phyloP scores from a whole-genome alignment of 176 grass and related monocot species.

The Tuctoria greenei region DNA sequence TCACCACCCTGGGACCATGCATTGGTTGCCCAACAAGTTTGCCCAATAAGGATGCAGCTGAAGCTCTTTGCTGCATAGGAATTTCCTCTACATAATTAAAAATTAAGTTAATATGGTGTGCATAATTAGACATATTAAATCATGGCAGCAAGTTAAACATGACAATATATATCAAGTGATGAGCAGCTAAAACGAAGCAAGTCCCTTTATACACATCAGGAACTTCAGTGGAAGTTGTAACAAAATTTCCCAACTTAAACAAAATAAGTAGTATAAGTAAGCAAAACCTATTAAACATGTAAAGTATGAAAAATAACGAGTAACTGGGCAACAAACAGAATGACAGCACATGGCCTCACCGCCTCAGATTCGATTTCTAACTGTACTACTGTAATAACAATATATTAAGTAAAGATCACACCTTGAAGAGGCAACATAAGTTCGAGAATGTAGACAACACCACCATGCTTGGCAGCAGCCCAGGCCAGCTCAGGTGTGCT shows the following conservation, averaged over 20 bases:
- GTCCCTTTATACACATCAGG: not conserved
- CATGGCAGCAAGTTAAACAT: slow-evolving; percentile 11
- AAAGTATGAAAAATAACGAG: not conserved
- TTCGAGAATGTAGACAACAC: slow-evolving; percentile 96
- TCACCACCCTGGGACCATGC: slow-evolving; percentile 97
- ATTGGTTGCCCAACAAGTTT: slow-evolving; percentile 96
- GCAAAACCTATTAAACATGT: not conserved
- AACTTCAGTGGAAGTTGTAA: slow-evolving; percentile 1
- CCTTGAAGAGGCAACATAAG: slow-evolving; percentile 94
- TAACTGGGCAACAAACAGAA: not conserved
- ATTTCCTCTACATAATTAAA: slow-evolving; percentile 73
- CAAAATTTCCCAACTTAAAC: not conserved
- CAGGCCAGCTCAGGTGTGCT: slow-evolving; percentile 91
- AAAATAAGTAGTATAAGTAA: not conserved
- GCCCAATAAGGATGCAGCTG: slow-evolving; percentile 85
- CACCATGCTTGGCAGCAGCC: slow-evolving; percentile 97
- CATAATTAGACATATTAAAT: slow-evolving; percentile 17
- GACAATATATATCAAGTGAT: slow-evolving; percentile 11
- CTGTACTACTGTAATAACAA: slow-evolving; percentile 3
- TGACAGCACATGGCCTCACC: not conserved
- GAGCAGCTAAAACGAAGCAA: not conserved
- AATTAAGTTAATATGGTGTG: slow-evolving; percentile 34
- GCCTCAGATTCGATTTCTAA: slow-evolving; percentile 16
- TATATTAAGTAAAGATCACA: slow-evolving; percentile 23
- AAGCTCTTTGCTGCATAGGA: slow-evolving; percentile 88